Evolutionary conservation across 306 rosid genomes (phyloP).

Genomic region (Pueraria montana): DNA sequence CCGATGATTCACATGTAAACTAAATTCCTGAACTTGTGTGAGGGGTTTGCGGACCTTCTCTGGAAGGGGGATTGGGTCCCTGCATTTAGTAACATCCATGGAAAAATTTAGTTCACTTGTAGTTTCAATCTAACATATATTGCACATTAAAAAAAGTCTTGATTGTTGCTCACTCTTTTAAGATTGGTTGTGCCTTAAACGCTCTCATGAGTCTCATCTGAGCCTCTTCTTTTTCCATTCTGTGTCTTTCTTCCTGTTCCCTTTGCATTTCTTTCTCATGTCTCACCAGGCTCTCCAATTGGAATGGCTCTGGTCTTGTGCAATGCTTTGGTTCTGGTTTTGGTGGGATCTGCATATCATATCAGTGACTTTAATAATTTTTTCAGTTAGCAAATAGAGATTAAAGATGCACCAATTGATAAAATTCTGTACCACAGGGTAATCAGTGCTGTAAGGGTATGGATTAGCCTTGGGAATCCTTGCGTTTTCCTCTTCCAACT

Average conservation of each 20-base stretch:
- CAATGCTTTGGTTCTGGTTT: constrained; percentile 90
- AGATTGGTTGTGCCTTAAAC: constrained; percentile 86
- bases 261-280: constrained; percentile 91
- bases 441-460: constrained; percentile 96
- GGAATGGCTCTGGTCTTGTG: constrained; percentile 92
- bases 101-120: not conserved
- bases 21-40: constrained; percentile 77
- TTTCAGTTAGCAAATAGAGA: constrained; percentile 1
- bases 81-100: constrained; percentile 49
- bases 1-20: constrained; percentile 69
- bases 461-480: constrained; percentile 93
- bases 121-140: constrained; percentile 8
- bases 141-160: not conserved
- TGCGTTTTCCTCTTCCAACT: constrained; percentile 82
- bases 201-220: constrained; percentile 64
- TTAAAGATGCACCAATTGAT: constrained; percentile 26
- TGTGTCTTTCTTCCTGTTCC: constrained; percentile 77
- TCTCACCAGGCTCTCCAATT: constrained; percentile 85
- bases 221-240: constrained; percentile 72
- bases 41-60: constrained; percentile 92
- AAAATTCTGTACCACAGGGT: constrained; percentile 85
- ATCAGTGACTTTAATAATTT: not conserved
- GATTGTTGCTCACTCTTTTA: constrained; percentile 74
- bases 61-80: constrained; percentile 97
- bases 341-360: constrained; percentile 76